A percentile compares a stretch with the other conserved stretches of the same genome.
Evolutionary conservation across 108 stramenopile species (phyloP).

Genomic region (Schizochytrium sp.): DNA sequence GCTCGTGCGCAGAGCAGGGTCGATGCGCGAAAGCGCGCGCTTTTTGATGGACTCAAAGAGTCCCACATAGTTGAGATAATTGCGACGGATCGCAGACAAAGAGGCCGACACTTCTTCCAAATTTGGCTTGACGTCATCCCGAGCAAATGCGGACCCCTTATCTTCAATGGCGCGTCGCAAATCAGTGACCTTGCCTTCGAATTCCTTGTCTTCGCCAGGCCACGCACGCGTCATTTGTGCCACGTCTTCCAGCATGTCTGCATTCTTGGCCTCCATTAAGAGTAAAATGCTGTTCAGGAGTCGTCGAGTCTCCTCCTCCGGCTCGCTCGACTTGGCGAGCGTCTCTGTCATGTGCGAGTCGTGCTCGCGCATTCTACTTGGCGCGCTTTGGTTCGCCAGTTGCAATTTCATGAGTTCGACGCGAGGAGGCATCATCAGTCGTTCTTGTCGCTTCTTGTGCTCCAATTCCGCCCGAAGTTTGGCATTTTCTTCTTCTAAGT

Average conservation of each 20-base stretch:
- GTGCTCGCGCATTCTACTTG: not conserved
- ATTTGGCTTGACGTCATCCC: not conserved
- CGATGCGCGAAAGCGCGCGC: not conserved
- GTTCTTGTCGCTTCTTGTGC: too few relatives aligned
- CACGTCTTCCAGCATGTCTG: not conserved
- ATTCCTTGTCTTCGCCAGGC: not conserved
- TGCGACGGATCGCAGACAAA: not conserved
- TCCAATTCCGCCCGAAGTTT: too few relatives aligned
- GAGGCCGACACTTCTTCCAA: not conserved
- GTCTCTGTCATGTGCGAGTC: not conserved
- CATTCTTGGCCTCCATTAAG: not conserved
- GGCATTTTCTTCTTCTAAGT: too few relatives aligned
- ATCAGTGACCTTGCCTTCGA: not conserved
- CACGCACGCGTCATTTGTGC: not conserved
- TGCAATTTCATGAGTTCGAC: not conserved
- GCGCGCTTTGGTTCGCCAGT: not conserved
- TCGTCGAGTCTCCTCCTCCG: not conserved
- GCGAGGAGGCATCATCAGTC: too few relatives aligned
- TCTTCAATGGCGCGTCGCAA: not conserved
- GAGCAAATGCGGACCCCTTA: not conserved
- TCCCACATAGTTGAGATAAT: not conserved
- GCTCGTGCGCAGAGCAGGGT: not conserved
- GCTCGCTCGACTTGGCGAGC: not conserved
- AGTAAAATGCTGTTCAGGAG: not conserved
- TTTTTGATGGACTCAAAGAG: not conserved